Evolutionary conservation across 140 eudicot species (phyloP), one percentile per base, ranked within the genome.

Genomic region (Bidens hawaiensis): DNA sequence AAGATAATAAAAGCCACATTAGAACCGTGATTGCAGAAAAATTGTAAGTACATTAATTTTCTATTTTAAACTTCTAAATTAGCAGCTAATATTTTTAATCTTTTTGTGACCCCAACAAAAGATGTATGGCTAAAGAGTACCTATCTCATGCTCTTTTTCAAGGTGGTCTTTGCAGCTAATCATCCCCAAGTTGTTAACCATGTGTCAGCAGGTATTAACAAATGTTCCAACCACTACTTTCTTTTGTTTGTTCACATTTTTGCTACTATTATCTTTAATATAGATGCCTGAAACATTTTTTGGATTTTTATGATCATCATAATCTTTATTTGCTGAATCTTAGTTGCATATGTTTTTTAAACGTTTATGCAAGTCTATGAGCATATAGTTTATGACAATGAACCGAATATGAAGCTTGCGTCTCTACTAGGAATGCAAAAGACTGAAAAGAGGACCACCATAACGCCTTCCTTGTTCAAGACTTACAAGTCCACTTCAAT

Each of bases 121-220:
- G n/a, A n/a, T n/a, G n/a, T n/a, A n/a, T n/a, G n/a, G n/a, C n/a
- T n/a, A n/a, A n/a, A n/a, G n/a, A n/a, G n/a, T n/a, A n/a, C n/a
- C n/a, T n/a, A n/a, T n/a, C n/a, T n/a, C n/a, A n/a, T n/a, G n/a
- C n/a, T n/a, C n/a, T n/a, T n/a, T n/a, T 88, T 93, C 70, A 93
- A 93, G 72, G 78, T 95, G 0, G 96, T 93, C 28, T 88, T 88
- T 68, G 96, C 96, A 67, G 95, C 99, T 19, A 93, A 88, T 64
- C 96, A 93, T 72, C 99, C 99, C 24, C 94, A n/a, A 93, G 60
- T 93, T 93, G 77, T 93, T 96, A 21, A 82, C 99, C 56, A 93
- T 93, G 99, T 82, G 96, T 30, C 99, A 93, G 75, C 99, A 85
- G 96, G 99, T 88, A 69, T n/a, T 60, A 22, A 25, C 30, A 52